Evolutionary conservation across 768 basidiomycete genomes (phyloP).

Genomic region (Calocera cornea): DNA sequence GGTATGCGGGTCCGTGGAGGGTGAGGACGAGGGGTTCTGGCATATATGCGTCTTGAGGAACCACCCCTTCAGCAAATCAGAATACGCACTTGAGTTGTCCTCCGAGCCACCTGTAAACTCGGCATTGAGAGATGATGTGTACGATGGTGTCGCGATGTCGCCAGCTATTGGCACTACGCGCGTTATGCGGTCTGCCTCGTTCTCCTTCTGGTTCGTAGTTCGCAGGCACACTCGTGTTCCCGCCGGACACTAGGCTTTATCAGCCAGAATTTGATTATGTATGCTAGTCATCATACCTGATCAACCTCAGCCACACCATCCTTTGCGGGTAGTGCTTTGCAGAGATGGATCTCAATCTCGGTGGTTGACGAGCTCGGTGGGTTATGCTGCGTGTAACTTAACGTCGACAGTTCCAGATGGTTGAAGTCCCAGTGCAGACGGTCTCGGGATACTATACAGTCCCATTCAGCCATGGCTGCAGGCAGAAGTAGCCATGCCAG

Average conservation of each 20-base stretch:
- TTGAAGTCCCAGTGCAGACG: conserved; percentile 1
- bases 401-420: conserved; percentile 13
- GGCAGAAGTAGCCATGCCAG: background rate
- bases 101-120: conserved; percentile 13
- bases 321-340: conserved; percentile 39
- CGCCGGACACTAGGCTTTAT: conserved; percentile 39
- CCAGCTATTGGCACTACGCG: conserved; percentile 63
- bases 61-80: conserved; percentile 18
- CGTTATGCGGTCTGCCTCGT: conserved; percentile 44
- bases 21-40: conserved; percentile 41
- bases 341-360: conserved; percentile 52
- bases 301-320: conserved; percentile 41
- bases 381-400: conserved; percentile 38
- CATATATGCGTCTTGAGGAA: conserved; percentile 27
- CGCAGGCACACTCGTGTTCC: conserved; percentile 66
- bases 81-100: conserved; percentile 11
- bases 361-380: conserved; percentile 55
- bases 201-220: conserved; percentile 46
- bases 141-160: conserved; percentile 3
- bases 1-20: conserved; percentile 50
- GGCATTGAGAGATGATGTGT: conserved; percentile 22
- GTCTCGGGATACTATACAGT: background rate
- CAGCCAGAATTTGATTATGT: background rate
- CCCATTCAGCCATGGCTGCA: background rate
- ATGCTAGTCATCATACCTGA: conserved; percentile 42